These are phyloP conservation scores for Brassica juncea DNA, from an alignment of 345 rosid genomes.

Conservation along the genomic window DNA sequence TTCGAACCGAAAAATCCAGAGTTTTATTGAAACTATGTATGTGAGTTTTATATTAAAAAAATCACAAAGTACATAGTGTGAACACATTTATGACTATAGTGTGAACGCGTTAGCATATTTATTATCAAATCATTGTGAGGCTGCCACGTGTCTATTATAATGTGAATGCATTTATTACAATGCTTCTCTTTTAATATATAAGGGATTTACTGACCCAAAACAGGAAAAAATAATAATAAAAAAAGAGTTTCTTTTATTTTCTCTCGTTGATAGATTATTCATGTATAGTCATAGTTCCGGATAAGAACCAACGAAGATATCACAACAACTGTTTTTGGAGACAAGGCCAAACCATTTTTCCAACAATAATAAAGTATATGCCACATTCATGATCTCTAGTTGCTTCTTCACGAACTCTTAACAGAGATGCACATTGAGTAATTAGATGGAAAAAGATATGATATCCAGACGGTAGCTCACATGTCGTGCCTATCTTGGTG, in stretches of 20 bases:
- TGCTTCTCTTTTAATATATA: too few species aligned
- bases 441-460: background rate
- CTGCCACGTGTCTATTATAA: too few species aligned
- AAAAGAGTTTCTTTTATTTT: background rate
- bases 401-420: background rate
- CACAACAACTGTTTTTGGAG: background rate
- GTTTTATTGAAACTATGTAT: too few species aligned
- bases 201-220: too few species aligned
- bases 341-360: background rate
- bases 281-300: background rate
- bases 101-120: too few species aligned
- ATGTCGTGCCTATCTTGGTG: slow-evolving; percentile 11
- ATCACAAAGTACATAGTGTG: too few species aligned
- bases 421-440: background rate
- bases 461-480: slow-evolving; percentile 1
- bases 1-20: too few species aligned
- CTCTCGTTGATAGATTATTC: background rate
- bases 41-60: too few species aligned
- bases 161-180: too few species aligned
- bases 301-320: background rate
- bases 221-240: too few species aligned
- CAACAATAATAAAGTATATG: background rate
- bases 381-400: background rate
- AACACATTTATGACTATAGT: too few species aligned
- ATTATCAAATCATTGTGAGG: too few species aligned